These are phyloP conservation scores for Erysimum pusillum DNA, from an alignment of 441 rosid genomes.

Conservation along the genomic window DNA sequence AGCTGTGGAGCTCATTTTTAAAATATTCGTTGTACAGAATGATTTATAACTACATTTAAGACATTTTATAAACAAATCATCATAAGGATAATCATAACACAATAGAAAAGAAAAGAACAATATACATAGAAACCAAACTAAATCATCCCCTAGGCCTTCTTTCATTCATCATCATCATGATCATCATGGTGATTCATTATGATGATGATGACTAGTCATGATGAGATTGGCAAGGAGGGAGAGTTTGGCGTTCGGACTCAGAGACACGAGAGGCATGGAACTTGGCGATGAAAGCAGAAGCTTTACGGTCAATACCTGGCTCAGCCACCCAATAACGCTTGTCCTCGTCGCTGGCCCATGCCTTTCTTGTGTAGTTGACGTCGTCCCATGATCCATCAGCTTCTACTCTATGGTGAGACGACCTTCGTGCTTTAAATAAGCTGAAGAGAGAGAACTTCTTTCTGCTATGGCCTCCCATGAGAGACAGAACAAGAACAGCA, in stretches of 20 bases:
- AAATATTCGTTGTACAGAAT: background rate
- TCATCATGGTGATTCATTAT: background rate
- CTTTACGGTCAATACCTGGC: conserved; percentile 78
- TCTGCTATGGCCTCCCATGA: conserved; percentile 36
- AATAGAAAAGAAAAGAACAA: conserved; percentile 12
- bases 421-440: conserved; percentile 43
- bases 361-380: conserved; percentile 46
- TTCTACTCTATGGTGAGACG: conserved; percentile 43
- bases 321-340: conserved; percentile 63
- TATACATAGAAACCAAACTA: conserved; percentile 40
- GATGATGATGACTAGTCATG: conserved; percentile 42
- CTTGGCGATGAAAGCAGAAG: conserved; percentile 58
- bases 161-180: conserved; percentile 13
- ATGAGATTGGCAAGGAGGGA: conserved; percentile 43
- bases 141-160: conserved; percentile 7
- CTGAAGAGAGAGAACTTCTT: conserved; percentile 44
- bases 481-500: conserved; percentile 15
- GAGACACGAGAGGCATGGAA: conserved; percentile 50
- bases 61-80: conserved; percentile 38
- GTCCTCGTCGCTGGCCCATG: conserved; percentile 76
- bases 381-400: conserved; percentile 47
- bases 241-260: conserved; percentile 45
- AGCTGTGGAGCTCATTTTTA: conserved; percentile 2
- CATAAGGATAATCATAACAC: conserved; percentile 27
- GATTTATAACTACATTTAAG: conserved; percentile 15